Base-by-base conservation (phyloP, 208 protist species). In the Leptomonas pyrrhocoris region DNA sequence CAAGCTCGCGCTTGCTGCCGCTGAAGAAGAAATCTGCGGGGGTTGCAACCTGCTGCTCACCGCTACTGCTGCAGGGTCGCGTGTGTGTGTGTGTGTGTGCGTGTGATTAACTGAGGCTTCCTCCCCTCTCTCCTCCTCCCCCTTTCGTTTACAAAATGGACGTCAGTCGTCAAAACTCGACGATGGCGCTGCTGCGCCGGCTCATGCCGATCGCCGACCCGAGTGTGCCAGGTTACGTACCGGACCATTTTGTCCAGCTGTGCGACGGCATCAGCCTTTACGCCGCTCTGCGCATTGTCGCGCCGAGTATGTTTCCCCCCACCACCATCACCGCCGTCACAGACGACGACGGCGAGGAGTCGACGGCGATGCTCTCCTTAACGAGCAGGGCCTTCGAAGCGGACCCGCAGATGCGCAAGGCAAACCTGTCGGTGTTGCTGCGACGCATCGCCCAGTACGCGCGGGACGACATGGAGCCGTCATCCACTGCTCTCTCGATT, bases 371-470 rank as follows among this genome's bases (percentile, higher is more conserved):
- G 51, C 43, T 50, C 13, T 67, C 54, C 0, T 48, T 74, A 18
- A 62, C 64, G 8, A 45, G 42, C 18, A 19, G 34, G 25, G 23
- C 23, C 18, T 65, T 53, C 15, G 74, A 62, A 42, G 30, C 31
- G 7, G 48, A 77, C 31, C 40, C 12, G 40, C 31, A 36, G 63
- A 45, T 76, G 49, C 79, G 81, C 40, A 51, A 83, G 58, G 77
- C 57, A 23, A 91, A 91, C 48, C 40, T 91, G 28, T 58, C 58
- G 0, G 42, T 77, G 4, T 74, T 91, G 27, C 23, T 91, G 51
- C 76, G 59, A 16, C 59, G 77, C 46, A 73, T 91, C 61, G 64
- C 73, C 21, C 70, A 80, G 23, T 86, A 87, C 65, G 78, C 77
- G 15, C 73, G 77, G 43, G 66, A 77, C 23, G n/a, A 46, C 11